These are phyloP conservation scores for Taiwanofungus camphoratus DNA, from an alignment of 1,284 basidiomycete genomes.

Conservation along the genomic window DNA sequence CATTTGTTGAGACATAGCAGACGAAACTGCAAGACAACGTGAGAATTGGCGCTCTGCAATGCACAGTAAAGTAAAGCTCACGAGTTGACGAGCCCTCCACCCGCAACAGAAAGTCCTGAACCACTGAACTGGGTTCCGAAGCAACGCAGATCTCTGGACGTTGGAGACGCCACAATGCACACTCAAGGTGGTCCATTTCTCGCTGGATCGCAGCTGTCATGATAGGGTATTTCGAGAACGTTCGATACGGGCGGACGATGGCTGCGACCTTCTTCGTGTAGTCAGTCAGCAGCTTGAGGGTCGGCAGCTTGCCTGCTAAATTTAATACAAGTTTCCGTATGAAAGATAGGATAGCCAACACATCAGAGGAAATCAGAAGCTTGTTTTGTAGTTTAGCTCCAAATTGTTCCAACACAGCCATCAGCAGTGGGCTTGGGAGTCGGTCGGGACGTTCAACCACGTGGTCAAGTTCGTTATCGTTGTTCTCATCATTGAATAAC, in stretches of 20 bases:
- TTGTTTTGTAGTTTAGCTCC: constrained; percentile 51
- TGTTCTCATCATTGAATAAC: constrained; percentile 6
- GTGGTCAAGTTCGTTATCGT: constrained; percentile 8
- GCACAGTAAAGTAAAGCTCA: constrained; percentile 24
- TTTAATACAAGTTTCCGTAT: constrained; percentile 54
- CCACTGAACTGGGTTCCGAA: constrained; percentile 12
- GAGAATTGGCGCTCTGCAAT: neutral
- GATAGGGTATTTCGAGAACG: constrained; percentile 30
- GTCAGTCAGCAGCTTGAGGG: constrained; percentile 31
- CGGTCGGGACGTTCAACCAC: constrained; percentile 13
- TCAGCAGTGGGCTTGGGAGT: constrained; percentile 66
- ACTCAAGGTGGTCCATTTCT: constrained; percentile 37
- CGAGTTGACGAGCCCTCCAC: constrained; percentile 37
- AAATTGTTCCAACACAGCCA: constrained; percentile 75
- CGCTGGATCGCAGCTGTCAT: constrained; percentile 40
- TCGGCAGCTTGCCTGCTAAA: constrained; percentile 49
- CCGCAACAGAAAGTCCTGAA: constrained; percentile 36
- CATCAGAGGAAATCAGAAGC: constrained; percentile 51
- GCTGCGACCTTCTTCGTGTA: constrained; percentile 35
- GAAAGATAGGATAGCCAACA: constrained; percentile 58
- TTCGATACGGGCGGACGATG: constrained; percentile 19
- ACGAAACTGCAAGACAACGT: constrained; percentile 27
- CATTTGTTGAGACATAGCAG: constrained; percentile 25
- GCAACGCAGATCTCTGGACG: constrained; percentile 7
- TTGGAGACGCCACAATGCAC: constrained; percentile 27